Evolutionary conservation across 108 stramenopile genomes (phyloP).

Genomic region (Pseudonitzschia multiseries): DNA sequence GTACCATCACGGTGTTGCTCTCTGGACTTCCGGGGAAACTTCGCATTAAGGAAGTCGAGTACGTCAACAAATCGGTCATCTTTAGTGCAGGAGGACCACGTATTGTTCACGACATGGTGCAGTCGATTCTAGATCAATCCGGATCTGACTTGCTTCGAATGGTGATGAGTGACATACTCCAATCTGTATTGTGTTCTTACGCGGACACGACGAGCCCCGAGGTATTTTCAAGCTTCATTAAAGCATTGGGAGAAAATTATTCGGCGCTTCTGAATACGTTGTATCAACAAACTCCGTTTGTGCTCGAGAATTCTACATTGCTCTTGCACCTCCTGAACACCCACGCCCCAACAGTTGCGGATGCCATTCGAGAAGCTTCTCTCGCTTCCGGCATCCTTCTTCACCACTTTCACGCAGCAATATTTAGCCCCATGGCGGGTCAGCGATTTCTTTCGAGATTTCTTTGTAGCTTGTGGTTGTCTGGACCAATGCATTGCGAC

Average conservation of each 20-base stretch:
- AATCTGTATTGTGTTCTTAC: slow-evolving; percentile 59
- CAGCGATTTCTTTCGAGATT: slow-evolving; percentile 74
- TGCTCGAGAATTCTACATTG: slow-evolving; percentile 80
- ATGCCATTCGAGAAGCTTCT: slow-evolving; percentile 60
- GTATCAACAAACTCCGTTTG: slow-evolving; percentile 56
- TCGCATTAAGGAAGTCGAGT: slow-evolving; percentile 54
- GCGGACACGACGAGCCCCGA: slow-evolving; percentile 63
- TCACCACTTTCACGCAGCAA: slow-evolving; percentile 72
- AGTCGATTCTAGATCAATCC: slow-evolving; percentile 32
- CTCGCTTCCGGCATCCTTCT: slow-evolving; percentile 64
- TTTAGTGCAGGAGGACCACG: slow-evolving; percentile 43
- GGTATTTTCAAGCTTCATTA: slow-evolving; percentile 43
- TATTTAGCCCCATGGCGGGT: slow-evolving; percentile 71
- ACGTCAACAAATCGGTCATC: slow-evolving; percentile 67
- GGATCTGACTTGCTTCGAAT: slow-evolving; percentile 50
- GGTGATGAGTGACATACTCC: slow-evolving; percentile 64
- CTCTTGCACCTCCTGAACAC: slow-evolving; percentile 59
- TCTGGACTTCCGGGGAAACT: slow-evolving; percentile 21
- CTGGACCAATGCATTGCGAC: slow-evolving; percentile 59
- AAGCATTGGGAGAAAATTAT: slow-evolving; percentile 50
- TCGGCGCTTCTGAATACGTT: slow-evolving; percentile 57
- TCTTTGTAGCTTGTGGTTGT: slow-evolving; percentile 79
- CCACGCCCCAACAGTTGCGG: slow-evolving; percentile 54
- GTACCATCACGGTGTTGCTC: slow-evolving; percentile 36
- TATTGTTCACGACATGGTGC: slow-evolving; percentile 41